Conservation (phyloP, 2,329 filamentous ascomycete species). For the Colletotrichum cuscutae region DNA sequence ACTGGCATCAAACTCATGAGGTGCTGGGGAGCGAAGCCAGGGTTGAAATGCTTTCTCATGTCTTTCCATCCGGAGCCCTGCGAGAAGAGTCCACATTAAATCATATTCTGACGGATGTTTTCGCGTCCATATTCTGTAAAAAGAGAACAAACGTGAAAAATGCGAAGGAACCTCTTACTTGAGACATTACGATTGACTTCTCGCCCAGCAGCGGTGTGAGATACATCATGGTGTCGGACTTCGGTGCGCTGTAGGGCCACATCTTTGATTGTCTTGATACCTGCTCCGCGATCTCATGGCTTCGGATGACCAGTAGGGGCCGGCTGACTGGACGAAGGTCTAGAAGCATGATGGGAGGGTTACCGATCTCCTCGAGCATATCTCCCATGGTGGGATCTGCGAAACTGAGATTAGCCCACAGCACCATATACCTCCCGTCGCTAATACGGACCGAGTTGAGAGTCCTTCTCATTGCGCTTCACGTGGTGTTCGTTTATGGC, state of each 20-base stretch:
- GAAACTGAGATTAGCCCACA: neutral
- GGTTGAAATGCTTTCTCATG: constrained; percentile 48
- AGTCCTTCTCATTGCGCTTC: constrained; percentile 7
- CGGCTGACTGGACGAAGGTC: constrained; percentile 47
- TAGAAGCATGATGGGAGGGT: constrained; percentile 46
- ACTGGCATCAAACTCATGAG: constrained; percentile 48
- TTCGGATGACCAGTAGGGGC: constrained; percentile 45
- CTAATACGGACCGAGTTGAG: constrained; percentile 6
- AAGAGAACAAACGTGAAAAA: neutral
- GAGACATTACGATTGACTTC: constrained; percentile 35
- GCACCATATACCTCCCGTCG: neutral
- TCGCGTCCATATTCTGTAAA: neutral
- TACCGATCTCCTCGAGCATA: constrained; percentile 44
- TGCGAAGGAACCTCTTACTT: neutral
- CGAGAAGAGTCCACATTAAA: neutral
- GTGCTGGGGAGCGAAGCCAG: constrained; percentile 51
- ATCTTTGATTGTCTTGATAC: constrained; percentile 44
- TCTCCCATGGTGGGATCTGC: constrained; percentile 39
- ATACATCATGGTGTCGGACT: constrained; percentile 42
- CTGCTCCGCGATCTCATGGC: constrained; percentile 50
- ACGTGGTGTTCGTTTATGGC: neutral
- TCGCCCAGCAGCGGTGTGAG: constrained; percentile 39
- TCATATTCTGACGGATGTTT: neutral
- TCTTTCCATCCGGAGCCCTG: constrained; percentile 37
- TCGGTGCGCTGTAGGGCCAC: constrained; percentile 45